Evolutionary conservation across 768 basidiomycete genomes (phyloP), one percentile per base, ranked within the genome.

Genomic region (Collybiopsis luxurians): DNA sequence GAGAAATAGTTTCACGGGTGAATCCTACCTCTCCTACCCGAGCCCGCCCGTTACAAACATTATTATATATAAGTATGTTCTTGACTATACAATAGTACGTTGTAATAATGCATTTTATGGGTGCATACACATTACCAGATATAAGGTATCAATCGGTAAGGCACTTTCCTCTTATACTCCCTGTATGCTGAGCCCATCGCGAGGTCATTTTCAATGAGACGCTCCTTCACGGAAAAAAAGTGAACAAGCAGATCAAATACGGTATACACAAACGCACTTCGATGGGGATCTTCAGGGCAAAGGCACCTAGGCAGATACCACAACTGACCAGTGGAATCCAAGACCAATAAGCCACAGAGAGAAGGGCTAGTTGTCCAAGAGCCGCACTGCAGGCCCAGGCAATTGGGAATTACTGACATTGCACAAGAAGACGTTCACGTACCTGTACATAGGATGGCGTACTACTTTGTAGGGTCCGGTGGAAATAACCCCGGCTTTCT

Each of bases 381-480:
- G 66, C 59, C n/a, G 59, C 3, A 31, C 59, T 46, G 26, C 6
- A n/a, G 47, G 7, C 24, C n/a, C n/a, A n/a, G n/a, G n/a, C n/a
- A 28, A 15, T 30, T 6, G 40, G 26, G 48, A 36, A n/a, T n/a
- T n/a, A n/a, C n/a, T 65, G 68, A 19, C 10, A 17, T 6, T 19
- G 5, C 21, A 36, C n/a, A 12, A 4, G 31, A 1, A 26, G 27
- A 55, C 27, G 38, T n/a, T 17, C n/a, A n/a, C n/a, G n/a, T 55
- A 73, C 72, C 62, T 64, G 55, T 75, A 75, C 12, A 56, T 53
- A 2, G 74, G 74, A 48, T 75, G 75, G 34, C 75, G 74, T 31
- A 75, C 67, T 27, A 72, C 46, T 7, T 67, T 57, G 54, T 75
- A 75, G 4, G 72, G 73, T 1, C 74, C 74, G 5, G 60, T 64